Base-by-base conservation (phyloP, 1,139 yeast genomes). In the Arxiozyma telluris region DNA sequence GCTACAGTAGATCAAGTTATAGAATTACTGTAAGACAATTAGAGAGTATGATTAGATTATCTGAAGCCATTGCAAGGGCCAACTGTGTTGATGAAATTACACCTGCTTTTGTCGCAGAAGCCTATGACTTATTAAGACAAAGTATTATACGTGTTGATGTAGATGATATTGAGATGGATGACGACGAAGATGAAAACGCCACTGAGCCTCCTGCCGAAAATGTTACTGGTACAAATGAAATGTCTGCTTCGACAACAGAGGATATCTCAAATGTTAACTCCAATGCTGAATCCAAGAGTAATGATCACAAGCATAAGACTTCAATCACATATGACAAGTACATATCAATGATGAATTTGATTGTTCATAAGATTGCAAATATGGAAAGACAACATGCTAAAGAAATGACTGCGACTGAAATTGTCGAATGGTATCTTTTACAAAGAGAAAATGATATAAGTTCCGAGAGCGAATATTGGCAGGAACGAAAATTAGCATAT, bases 61-160 rank as follows among this genome's bases (percentile, higher is more conserved):
- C 94, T 11, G 99, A 93, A 71, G 98, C 97, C 1, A 93, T 93
- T 71, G 98, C 98, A 0, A 80, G 96, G 62, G 97, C 98, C 44
- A 93, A 93, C 70, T 93, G 98, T 73, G 87, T 93, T 12, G 94
- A 88, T 60, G 88, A 82, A 56, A 88, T 94, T 56, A 84, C 94
- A 0, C 90, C 96, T 27, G 79, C 81, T 45, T 87, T 90, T 69
- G 98, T 93, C 47, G 87, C 91, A 2, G 98, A 94, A 68, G 98
- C 98, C 0, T 91, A 87, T 69, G 94, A 87, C 64, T 75, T 93
- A 57, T 76, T 93, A 63, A 83, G 95, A 65, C 96, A 89, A 71
- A 87, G 96, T 47, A 91, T 93, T 58, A 89, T 93, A 61, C 82
- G 95, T 60, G 98, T 93, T 49, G 98, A 93, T 67, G 87, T 87